Percentiles rank a stretch among this genome's conserved stretches.
Conservation (phyloP, 2,329 filamentous ascomycete species). For the Penicillium sp. region DNA sequence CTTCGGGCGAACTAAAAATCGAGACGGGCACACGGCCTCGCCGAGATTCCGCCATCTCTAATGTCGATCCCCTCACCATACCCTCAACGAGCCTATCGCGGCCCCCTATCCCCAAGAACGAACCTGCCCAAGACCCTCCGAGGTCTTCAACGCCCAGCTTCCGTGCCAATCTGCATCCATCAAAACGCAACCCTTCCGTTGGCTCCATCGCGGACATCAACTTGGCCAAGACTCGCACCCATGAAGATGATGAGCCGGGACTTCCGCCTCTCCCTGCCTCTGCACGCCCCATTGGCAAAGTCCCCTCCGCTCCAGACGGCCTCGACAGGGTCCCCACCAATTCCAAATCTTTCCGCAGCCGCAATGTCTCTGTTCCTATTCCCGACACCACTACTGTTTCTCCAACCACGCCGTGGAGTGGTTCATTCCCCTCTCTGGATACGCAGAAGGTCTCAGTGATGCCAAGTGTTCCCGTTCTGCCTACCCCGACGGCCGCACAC, state of each 20-base stretch:
- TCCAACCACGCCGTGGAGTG: constrained; percentile 73
- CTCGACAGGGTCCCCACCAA: constrained; percentile 73
- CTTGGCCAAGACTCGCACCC: constrained; percentile 49
- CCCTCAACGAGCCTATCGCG: constrained; percentile 29
- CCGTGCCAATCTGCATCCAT: constrained; percentile 29
- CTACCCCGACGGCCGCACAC: constrained; percentile 67
- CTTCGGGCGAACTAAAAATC: constrained; percentile 82
- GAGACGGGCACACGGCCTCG: constrained; percentile 63
- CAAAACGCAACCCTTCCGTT: constrained; percentile 39
- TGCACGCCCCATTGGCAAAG: constrained; percentile 42
- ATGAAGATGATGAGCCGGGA: constrained; percentile 46
- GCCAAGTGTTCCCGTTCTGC: constrained; percentile 62
- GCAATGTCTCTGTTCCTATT: constrained; percentile 70
- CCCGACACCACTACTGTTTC: constrained; percentile 67
- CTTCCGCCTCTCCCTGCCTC: constrained; percentile 40
- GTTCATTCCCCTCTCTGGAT: constrained; percentile 61
- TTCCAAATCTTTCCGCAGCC: constrained; percentile 70
- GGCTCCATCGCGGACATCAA: constrained; percentile 44
- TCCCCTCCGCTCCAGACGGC: constrained; percentile 45
- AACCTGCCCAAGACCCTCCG: constrained; percentile 24
- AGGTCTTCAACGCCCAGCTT: constrained; percentile 21
- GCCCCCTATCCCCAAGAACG: constrained; percentile 37
- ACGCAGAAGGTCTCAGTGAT: constrained; percentile 53
- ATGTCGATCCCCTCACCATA: constrained; percentile 34
- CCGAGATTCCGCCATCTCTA: constrained; percentile 29